A percentile compares a stretch with the other conserved stretches of the same genome.
Evolutionary conservation across 495 filamentous ascomycete species (phyloP).

Genomic region (Xylona heveae): DNA sequence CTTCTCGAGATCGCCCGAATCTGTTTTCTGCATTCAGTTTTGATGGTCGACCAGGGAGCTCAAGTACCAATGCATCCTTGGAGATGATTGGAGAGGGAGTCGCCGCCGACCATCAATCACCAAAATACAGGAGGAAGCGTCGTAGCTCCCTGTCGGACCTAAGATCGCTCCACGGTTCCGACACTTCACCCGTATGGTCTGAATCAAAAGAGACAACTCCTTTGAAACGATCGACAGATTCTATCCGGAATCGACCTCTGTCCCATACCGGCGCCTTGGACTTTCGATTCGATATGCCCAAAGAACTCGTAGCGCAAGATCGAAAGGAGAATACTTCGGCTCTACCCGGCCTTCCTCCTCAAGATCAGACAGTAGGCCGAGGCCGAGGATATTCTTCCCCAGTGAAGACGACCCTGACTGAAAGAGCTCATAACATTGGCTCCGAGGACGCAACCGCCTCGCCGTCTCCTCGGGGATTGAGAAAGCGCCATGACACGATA

Average conservation of each 20-base stretch:
- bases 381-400: constrained; percentile 5
- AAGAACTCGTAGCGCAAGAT: too few species aligned
- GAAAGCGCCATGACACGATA: neutral
- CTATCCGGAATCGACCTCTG: too few species aligned
- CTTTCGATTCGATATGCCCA: too few species aligned
- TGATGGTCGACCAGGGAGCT: constrained; percentile 24
- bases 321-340: too few species aligned
- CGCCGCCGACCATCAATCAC: constrained; percentile 12
- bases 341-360: too few species aligned
- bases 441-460: constrained; percentile 10
- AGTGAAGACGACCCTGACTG: constrained; percentile 9
- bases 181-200: constrained; percentile 12
- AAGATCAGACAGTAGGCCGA: constrained; percentile 8
- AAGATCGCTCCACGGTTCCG: constrained; percentile 23
- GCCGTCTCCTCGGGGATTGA: neutral
- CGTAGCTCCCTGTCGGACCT: constrained; percentile 86
- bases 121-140: constrained; percentile 55
- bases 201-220: too few species aligned
- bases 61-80: constrained; percentile 17
- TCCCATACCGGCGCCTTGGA: too few species aligned
- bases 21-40: constrained; percentile 34
- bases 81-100: too few species aligned
- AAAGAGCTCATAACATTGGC: constrained; percentile 18
- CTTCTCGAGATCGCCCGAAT: constrained; percentile 23
- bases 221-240: too few species aligned